Evolutionary conservation across 371 early-diverging fungal genomes (phyloP).

Genomic region (Coemansia sp.): DNA sequence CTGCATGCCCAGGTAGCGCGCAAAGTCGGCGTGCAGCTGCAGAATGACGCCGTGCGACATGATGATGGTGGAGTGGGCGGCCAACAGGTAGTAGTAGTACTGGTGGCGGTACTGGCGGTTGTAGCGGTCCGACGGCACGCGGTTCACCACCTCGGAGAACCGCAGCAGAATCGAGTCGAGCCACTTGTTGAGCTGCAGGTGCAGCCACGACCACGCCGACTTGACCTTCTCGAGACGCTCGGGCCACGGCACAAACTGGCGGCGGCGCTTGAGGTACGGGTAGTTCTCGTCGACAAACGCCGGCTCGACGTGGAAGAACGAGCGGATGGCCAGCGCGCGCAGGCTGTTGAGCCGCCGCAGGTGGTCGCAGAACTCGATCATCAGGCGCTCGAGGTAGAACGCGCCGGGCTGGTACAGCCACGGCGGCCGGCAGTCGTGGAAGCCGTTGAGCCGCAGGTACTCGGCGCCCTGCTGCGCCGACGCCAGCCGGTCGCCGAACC

Average conservation of each 20-base stretch:
- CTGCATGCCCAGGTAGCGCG: conserved; percentile 28
- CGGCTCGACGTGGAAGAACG: conserved; percentile 42
- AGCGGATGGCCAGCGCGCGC: conserved; percentile 39
- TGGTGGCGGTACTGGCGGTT: conserved; percentile 47
- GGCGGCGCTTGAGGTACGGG: conserved; percentile 31
- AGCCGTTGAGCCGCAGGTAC: conserved; percentile 38
- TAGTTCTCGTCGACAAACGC: conserved; percentile 42
- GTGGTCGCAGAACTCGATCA: conserved; percentile 50
- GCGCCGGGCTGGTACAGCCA: conserved; percentile 45
- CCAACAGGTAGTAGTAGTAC: conserved; percentile 47
- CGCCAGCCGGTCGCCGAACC: conserved; percentile 36
- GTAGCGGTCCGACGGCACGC: conserved; percentile 35
- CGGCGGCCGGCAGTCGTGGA: conserved; percentile 48
- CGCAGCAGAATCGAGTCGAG: conserved; percentile 43
- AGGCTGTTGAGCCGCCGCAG: conserved; percentile 44
- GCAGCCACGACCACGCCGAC: conserved; percentile 47
- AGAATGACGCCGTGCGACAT: conserved; percentile 47
- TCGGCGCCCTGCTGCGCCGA: conserved; percentile 34
- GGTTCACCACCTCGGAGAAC: conserved; percentile 42
- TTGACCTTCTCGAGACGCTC: conserved; percentile 45
- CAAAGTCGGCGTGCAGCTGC: conserved; percentile 39
- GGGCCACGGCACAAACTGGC: conserved; percentile 32
- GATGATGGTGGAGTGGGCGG: conserved; percentile 46
- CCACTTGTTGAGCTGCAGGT: conserved; percentile 50
- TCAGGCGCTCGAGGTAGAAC: conserved; percentile 47